Percentiles rank a stretch among this genome's conserved stretches.
Evolutionary conservation across 768 basidiomycete species (phyloP).

Genomic region (Pulveroboletus frians): DNA sequence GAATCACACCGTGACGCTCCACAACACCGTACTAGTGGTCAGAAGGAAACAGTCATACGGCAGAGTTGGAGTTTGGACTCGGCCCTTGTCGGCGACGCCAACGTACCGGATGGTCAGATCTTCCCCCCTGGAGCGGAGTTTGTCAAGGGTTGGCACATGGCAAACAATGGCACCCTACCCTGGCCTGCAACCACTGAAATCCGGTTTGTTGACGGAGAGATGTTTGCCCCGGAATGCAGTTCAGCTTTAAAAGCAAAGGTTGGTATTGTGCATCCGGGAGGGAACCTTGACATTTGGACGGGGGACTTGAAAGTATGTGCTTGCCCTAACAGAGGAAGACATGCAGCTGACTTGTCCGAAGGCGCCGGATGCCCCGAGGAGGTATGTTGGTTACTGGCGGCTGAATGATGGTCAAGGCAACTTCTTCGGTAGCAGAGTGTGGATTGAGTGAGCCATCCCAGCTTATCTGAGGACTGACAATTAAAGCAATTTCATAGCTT

Average conservation of each 20-base stretch:
- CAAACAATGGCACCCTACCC: conserved; percentile 54
- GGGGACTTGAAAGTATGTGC: conserved; percentile 63
- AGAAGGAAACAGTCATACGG: background rate
- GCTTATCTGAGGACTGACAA: background rate
- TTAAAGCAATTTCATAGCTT: conserved; percentile 40
- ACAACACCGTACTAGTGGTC: conserved; percentile 1
- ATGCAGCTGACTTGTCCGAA: conserved; percentile 19
- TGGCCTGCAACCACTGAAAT: conserved; percentile 72
- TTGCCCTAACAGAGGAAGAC: background rate
- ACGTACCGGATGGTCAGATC: conserved; percentile 67
- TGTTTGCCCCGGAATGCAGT: conserved; percentile 39
- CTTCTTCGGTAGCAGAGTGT: conserved; percentile 64
- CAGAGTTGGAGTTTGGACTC: conserved; percentile 38
- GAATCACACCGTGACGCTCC: background rate
- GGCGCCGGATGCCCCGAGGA: conserved; percentile 71
- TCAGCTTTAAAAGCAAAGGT: conserved; percentile 38
- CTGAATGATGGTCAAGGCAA: conserved; percentile 53
- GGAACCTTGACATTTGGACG: conserved; percentile 60
- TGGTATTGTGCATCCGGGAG: conserved; percentile 54
- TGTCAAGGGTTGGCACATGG: conserved; percentile 75
- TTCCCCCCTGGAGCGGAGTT: conserved; percentile 85
- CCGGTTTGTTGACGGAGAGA: conserved; percentile 65
- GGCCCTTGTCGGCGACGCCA: conserved; percentile 59
- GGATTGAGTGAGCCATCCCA: conserved; percentile 64
- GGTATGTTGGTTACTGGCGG: conserved; percentile 75